A percentile compares a stretch with the other conserved stretches of the same genome.
phyloP scores from a whole-genome alignment of 257 asterid genomes.

The Solanum okadae region DNA sequence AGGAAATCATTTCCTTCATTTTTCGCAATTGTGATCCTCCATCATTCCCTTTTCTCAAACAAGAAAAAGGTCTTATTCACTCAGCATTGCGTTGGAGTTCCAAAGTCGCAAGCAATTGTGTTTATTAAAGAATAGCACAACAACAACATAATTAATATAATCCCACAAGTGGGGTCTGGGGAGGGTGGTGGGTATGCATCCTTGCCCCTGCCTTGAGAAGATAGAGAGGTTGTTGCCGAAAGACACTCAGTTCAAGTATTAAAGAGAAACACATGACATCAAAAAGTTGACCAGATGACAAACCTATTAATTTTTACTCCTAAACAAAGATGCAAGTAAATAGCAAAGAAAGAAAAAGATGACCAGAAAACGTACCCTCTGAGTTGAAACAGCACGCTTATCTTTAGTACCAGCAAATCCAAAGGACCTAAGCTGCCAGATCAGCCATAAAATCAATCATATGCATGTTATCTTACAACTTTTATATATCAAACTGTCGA shows the following conservation, averaged over 20 bases:
- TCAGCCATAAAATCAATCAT: slow-evolving; percentile 9
- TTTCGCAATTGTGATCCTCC: background rate
- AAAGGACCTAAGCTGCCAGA: slow-evolving; percentile 78
- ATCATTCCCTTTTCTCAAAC: background rate
- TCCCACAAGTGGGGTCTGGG: background rate
- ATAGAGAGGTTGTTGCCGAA: background rate
- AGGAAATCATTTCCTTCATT: background rate
- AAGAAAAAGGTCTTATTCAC: background rate
- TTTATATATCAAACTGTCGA: background rate
- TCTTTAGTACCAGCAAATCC: slow-evolving; percentile 98
- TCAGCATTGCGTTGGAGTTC: background rate
- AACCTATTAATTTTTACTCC: background rate
- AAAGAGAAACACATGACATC: background rate
- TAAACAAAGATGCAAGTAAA: background rate
- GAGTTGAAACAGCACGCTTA: slow-evolving; percentile 84
- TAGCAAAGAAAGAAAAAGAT: background rate
- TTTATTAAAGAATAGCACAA: background rate
- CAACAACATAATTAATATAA: background rate
- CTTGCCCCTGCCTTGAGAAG: background rate
- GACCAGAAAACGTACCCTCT: slow-evolving; percentile 49
- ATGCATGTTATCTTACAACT: background rate
- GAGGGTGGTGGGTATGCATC: background rate
- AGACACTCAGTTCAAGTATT: background rate
- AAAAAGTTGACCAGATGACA: background rate
- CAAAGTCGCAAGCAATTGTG: background rate